phyloP scores from a whole-genome alignment of 441 rosid species.

The Gossypium aridum region DNA sequence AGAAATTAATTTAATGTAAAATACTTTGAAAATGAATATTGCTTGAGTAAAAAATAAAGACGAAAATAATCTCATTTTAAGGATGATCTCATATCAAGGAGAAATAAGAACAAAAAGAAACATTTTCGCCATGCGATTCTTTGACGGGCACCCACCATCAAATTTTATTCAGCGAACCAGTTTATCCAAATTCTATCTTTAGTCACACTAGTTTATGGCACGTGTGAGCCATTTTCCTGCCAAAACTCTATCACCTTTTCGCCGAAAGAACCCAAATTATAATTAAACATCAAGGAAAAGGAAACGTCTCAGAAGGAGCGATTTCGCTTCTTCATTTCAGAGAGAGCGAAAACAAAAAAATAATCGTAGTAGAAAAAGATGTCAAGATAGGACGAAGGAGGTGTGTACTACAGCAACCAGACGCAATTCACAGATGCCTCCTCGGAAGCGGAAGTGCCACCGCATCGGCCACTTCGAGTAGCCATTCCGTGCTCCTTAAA shows the following conservation, averaged over 20 bases:
- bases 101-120: not conserved
- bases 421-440: slow-evolving; percentile 76
- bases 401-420: slow-evolving; percentile 73
- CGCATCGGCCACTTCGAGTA: slow-evolving; percentile 57
- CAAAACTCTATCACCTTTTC: not conserved
- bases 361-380: slow-evolving; percentile 19
- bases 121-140: not conserved
- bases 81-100: not conserved
- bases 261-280: not conserved
- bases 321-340: not conserved
- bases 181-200: not conserved
- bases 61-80: not conserved
- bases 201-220: not conserved
- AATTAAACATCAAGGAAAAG: not conserved
- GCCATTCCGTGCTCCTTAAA: slow-evolving; percentile 73
- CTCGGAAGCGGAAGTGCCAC: slow-evolving; percentile 40
- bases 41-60: not conserved
- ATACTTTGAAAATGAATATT: not conserved
- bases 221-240: slow-evolving; percentile 1
- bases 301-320: not conserved
- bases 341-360: not conserved
- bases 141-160: not conserved
- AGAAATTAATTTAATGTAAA: too few species aligned
- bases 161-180: not conserved
- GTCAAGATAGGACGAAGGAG: slow-evolving; percentile 99